Evolutionary conservation across 2,329 filamentous ascomycete genomes (phyloP).

Genomic region (Colletotrichum somersetense): DNA sequence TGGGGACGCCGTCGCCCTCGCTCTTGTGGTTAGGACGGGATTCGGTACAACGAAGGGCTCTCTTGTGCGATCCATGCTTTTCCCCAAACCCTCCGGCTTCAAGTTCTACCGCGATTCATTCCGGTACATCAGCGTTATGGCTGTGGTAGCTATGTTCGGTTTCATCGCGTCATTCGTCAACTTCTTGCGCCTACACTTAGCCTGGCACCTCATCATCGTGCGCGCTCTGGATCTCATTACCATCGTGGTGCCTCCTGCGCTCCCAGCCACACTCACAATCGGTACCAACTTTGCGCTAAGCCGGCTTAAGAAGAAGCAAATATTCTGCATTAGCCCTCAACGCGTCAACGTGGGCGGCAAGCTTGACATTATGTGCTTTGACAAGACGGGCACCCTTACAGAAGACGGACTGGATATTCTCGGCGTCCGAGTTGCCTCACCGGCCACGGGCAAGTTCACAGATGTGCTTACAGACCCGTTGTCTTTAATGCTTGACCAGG

Average conservation of each 20-base stretch:
- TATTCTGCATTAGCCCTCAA: constrained; percentile 98
- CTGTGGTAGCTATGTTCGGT: constrained; percentile 82
- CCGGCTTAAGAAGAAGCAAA: constrained; percentile 87
- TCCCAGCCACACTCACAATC: constrained; percentile 95
- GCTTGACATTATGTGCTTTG: constrained; percentile 95
- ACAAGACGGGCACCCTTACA: constrained; percentile 98
- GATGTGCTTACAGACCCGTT: constrained; percentile 78
- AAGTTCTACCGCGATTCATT: constrained; percentile 99
- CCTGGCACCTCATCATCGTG: constrained; percentile 92
- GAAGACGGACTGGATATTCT: constrained; percentile 96
- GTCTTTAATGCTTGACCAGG: constrained; percentile 61
- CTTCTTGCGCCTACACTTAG: constrained; percentile 85
- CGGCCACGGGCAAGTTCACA: constrained; percentile 73
- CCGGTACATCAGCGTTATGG: constrained; percentile 98
- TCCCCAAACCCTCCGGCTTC: constrained; percentile 97
- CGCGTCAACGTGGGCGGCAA: constrained; percentile 97
- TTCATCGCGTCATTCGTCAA: constrained; percentile 94
- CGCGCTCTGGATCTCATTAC: constrained; percentile 95
- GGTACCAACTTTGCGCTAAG: constrained; percentile 95
- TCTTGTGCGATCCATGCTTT: constrained; percentile 96
- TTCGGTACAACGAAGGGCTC: constrained; percentile 99
- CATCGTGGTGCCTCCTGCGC: constrained; percentile 94
- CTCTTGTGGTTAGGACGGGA: constrained; percentile 91
- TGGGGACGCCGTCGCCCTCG: constrained; percentile 90
- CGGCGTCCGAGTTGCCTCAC: constrained; percentile 83